Conservation (phyloP, 2,329 filamentous ascomycete genomes). For the Cadophora sp. region DNA sequence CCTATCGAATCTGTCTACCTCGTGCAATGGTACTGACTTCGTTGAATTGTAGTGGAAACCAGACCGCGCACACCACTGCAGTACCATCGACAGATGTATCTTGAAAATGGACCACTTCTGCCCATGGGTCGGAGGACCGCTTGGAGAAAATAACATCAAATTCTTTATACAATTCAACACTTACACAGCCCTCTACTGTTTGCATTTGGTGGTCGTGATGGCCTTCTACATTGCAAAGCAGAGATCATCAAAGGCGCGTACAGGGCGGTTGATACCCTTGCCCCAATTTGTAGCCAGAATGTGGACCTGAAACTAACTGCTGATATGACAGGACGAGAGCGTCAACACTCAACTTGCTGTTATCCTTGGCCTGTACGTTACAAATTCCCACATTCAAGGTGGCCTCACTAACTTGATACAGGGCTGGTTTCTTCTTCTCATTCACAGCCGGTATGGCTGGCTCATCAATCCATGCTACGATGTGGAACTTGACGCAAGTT, state of each 20-base stretch:
- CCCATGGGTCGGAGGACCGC: slow-evolving; percentile 93
- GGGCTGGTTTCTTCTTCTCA: slow-evolving; percentile 75
- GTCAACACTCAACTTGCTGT: slow-evolving; percentile 69
- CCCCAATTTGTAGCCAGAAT: too few species aligned
- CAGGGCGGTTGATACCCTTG: too few species aligned
- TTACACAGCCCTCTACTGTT: slow-evolving; percentile 74
- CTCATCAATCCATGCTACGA: slow-evolving; percentile 73
- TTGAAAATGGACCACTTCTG: slow-evolving; percentile 95
- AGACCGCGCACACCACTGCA: slow-evolving; percentile 86
- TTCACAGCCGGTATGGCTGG: slow-evolving; percentile 80
- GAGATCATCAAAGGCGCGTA: slow-evolving; percentile 39
- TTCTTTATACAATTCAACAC: slow-evolving; percentile 89
- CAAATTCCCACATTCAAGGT: slow-evolving; percentile 3
- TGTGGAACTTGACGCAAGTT: slow-evolving; percentile 82
- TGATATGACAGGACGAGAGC: slow-evolving; percentile 36
- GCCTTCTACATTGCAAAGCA: slow-evolving; percentile 66
- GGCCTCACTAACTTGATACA: slow-evolving; percentile 25
- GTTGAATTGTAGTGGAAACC: slow-evolving; percentile 70
- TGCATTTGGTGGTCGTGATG: slow-evolving; percentile 66
- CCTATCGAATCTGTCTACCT: not conserved
- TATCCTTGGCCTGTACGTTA: slow-evolving; percentile 64
- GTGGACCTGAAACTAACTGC: slow-evolving; percentile 19
- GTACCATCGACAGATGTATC: slow-evolving; percentile 87
- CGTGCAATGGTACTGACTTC: not conserved
- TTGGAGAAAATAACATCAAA: slow-evolving; percentile 87